These are phyloP conservation scores for Rhizophora apiculata DNA, from an alignment of 345 rosid genomes.

Conservation along the genomic window DNA sequence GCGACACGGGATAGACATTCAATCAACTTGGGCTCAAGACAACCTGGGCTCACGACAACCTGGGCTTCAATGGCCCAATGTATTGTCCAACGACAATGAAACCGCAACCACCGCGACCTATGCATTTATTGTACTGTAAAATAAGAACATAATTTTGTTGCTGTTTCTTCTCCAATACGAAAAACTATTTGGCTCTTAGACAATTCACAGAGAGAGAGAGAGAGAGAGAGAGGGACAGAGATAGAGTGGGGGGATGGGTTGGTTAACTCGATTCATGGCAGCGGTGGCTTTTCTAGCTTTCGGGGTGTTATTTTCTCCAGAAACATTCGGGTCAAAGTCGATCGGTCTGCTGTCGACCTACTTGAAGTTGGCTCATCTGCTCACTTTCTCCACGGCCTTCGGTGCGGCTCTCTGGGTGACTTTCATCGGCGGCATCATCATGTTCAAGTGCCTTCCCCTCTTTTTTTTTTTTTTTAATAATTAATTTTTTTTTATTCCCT, in stretches of 20 bases:
- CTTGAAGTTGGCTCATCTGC: conserved; percentile 83
- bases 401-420: conserved; percentile 97
- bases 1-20: too few relatives aligned
- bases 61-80: too few relatives aligned
- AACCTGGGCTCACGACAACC: too few relatives aligned
- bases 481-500: too few relatives aligned
- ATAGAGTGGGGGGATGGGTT: conserved; percentile 53
- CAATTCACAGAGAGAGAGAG: too few relatives aligned
- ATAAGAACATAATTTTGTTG: too few relatives aligned
- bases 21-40: too few relatives aligned
- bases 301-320: conserved; percentile 85
- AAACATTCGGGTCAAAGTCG: conserved; percentile 72
- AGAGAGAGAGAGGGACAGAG: background rate
- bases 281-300: conserved; percentile 75
- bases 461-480: background rate
- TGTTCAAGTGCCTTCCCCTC: conserved; percentile 67
- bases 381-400: conserved; percentile 90
- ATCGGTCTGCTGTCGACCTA: conserved; percentile 41
- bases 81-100: too few relatives aligned
- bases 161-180: too few relatives aligned
- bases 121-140: too few relatives aligned
- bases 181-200: too few relatives aligned
- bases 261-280: conserved; percentile 63
- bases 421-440: conserved; percentile 97
- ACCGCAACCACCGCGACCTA: too few relatives aligned